phyloP scores from a whole-genome alignment of 2,329 filamentous ascomycete genomes.

The Biscogniauxia sp. region DNA sequence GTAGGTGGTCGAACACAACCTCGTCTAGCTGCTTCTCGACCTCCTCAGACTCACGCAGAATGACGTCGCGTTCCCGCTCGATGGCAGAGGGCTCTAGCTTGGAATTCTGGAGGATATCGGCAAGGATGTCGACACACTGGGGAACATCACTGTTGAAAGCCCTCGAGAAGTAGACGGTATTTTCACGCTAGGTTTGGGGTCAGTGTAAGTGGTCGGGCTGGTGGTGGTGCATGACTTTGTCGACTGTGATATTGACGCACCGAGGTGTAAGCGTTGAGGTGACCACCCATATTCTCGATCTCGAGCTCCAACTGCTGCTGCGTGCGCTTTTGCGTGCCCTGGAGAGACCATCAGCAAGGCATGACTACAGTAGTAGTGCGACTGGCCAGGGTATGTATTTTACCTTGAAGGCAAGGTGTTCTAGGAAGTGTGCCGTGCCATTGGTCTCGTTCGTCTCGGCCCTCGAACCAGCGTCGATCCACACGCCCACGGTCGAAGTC shows the following conservation, averaged over 20 bases:
- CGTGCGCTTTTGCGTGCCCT: constrained; percentile 91
- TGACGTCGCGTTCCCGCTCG: constrained; percentile 97
- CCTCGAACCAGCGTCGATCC: constrained; percentile 98
- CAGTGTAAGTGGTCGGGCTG: constrained; percentile 4
- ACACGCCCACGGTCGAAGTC: constrained; percentile 96
- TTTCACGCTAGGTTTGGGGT: constrained; percentile 70
- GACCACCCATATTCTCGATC: constrained; percentile 99
- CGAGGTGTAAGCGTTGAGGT: constrained; percentile 99
- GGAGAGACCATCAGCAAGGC: constrained; percentile 17
- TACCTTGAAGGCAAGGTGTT: constrained; percentile 99
- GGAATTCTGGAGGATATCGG: constrained; percentile 99
- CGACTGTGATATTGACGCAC: constrained; percentile 52
- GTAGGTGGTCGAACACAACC: constrained; percentile 98
- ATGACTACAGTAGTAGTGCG: background rate
- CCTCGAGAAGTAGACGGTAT: constrained; percentile 99
- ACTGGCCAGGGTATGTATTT: constrained; percentile 12
- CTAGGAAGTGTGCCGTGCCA: constrained; percentile 98
- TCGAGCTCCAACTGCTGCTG: constrained; percentile 98
- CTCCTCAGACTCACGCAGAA: constrained; percentile 97
- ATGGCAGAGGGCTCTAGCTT: constrained; percentile 92
- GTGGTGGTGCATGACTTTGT: background rate
- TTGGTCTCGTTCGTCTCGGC: constrained; percentile 98
- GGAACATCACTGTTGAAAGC: constrained; percentile 97
- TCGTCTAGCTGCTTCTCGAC: constrained; percentile 99
- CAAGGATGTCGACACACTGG: constrained; percentile 94